A percentile compares a stretch with the other conserved stretches of the same genome.
Conservation (phyloP, 306 rosid species). For the Pyrus communis region DNA sequence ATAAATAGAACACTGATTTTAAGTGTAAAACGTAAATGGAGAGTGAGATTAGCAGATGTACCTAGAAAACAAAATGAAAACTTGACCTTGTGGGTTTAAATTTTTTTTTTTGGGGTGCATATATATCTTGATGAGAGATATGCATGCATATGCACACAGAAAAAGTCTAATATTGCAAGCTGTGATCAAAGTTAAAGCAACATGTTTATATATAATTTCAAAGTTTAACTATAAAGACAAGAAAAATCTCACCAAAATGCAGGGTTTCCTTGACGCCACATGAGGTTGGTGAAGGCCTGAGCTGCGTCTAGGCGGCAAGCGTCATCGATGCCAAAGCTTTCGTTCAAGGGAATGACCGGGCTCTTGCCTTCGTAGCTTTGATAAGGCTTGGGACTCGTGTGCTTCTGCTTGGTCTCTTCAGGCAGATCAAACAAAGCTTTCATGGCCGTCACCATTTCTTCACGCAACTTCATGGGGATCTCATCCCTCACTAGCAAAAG, state of each 20-base stretch:
- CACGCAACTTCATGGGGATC: neutral
- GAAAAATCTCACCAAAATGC: slow-evolving; percentile 25
- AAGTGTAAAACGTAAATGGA: neutral
- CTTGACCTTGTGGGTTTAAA: neutral
- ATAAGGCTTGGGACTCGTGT: slow-evolving; percentile 20
- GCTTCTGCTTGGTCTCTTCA: slow-evolving; percentile 35
- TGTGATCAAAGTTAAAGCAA: neutral
- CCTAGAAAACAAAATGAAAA: neutral
- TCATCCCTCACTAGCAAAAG: slow-evolving; percentile 5
- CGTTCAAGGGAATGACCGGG: slow-evolving; percentile 15
- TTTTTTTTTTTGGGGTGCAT: neutral
- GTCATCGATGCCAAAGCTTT: slow-evolving; percentile 44
- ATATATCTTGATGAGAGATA: neutral
- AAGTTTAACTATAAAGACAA: neutral
- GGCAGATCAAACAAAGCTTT: slow-evolving; percentile 45
- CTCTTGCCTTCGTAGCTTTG: slow-evolving; percentile 25
- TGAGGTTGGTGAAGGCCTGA: slow-evolving; percentile 31
- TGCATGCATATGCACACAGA: neutral
- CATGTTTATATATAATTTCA: neutral
- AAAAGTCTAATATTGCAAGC: neutral
- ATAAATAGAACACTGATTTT: too few species aligned
- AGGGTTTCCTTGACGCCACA: slow-evolving; percentile 56
- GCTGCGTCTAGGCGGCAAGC: neutral
- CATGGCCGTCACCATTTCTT: slow-evolving; percentile 18
- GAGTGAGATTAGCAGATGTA: neutral